Percentiles rank a stretch among this genome's conserved stretches.
Evolutionary conservation across 2,329 filamentous ascomycete genomes (phyloP).

Genomic region (Aureobasidium namibiae): DNA sequence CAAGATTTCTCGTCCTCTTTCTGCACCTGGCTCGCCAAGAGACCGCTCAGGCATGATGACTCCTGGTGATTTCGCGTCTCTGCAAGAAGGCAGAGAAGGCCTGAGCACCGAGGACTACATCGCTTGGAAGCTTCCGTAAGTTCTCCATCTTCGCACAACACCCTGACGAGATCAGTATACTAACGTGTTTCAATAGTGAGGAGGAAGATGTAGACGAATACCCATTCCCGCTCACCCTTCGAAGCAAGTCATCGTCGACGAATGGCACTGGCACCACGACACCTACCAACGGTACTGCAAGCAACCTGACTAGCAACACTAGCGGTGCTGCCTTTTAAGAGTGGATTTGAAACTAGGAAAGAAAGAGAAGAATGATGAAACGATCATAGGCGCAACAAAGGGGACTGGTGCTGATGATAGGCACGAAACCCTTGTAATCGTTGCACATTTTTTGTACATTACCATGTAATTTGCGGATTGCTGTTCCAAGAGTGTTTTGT

Average conservation of each 20-base stretch:
- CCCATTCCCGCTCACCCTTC: slow-evolving; percentile 61
- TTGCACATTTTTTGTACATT: slow-evolving; percentile 8
- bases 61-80: slow-evolving; percentile 89
- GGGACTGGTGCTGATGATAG: background rate
- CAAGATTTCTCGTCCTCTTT: slow-evolving; percentile 92
- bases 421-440: background rate
- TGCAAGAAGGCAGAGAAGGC: slow-evolving; percentile 90
- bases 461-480: slow-evolving; percentile 9
- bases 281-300: slow-evolving; percentile 15
- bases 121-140: slow-evolving; percentile 93
- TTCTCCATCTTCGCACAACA: slow-evolving; percentile 25
- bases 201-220: slow-evolving; percentile 85
- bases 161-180: background rate
- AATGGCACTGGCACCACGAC: slow-evolving; percentile 23
- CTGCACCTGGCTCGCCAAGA: slow-evolving; percentile 84
- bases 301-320: background rate
- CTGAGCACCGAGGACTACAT: slow-evolving; percentile 96
- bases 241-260: slow-evolving; percentile 30
- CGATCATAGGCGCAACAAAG: background rate
- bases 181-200: slow-evolving; percentile 50
- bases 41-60: slow-evolving; percentile 98
- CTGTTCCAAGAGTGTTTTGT: background rate
- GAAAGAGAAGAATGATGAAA: slow-evolving; percentile 2
- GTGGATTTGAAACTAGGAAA: background rate
- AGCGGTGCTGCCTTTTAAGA: slow-evolving; percentile 1